These are phyloP conservation scores for Ramaria sp. DNA, from an alignment of 768 basidiomycete species.

Conservation along the genomic window DNA sequence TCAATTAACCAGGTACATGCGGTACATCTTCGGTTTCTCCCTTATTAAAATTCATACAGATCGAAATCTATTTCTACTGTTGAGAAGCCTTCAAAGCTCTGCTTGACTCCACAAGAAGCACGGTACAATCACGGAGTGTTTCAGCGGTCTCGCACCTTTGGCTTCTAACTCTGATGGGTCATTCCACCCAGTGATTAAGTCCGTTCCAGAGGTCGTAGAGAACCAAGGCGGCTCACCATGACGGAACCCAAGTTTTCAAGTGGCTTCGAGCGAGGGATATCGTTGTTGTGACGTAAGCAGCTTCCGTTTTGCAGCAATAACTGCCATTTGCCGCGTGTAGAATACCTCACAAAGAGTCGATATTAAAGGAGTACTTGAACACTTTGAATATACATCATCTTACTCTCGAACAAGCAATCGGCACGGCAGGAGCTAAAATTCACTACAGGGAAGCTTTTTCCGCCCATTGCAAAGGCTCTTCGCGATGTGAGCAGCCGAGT, in stretches of 20 bases:
- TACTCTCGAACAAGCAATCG: slow-evolving; percentile 13
- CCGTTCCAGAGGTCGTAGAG: slow-evolving; percentile 17
- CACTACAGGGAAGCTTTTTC: too few relatives aligned
- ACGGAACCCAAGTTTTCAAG: slow-evolving; percentile 20
- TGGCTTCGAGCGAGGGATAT: slow-evolving; percentile 23
- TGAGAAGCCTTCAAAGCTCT: slow-evolving; percentile 29
- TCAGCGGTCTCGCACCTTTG: slow-evolving; percentile 34
- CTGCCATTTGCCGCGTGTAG: slow-evolving; percentile 13
- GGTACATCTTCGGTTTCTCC: background rate
- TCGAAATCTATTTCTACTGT: slow-evolving; percentile 46
- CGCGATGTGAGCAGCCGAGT: too few relatives aligned
- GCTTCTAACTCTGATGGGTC: slow-evolving; percentile 43
- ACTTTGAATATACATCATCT: slow-evolving; percentile 16
- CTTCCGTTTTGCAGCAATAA: slow-evolving; percentile 8
- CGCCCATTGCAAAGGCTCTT: too few relatives aligned
- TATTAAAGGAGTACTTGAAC: slow-evolving; percentile 20
- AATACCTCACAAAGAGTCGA: slow-evolving; percentile 23
- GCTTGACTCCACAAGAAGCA: slow-evolving; percentile 26
- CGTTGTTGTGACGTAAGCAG: slow-evolving; percentile 22
- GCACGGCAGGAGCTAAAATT: slow-evolving; percentile 13
- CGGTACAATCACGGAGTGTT: slow-evolving; percentile 30
- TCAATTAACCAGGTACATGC: slow-evolving; percentile 50
- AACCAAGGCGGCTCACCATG: slow-evolving; percentile 13
- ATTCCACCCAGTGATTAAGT: slow-evolving; percentile 26
- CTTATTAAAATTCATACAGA: slow-evolving; percentile 16